These are phyloP conservation scores for Arabidopsis hybrid DNA, from an alignment of 441 rosid species.

Conservation along the genomic window DNA sequence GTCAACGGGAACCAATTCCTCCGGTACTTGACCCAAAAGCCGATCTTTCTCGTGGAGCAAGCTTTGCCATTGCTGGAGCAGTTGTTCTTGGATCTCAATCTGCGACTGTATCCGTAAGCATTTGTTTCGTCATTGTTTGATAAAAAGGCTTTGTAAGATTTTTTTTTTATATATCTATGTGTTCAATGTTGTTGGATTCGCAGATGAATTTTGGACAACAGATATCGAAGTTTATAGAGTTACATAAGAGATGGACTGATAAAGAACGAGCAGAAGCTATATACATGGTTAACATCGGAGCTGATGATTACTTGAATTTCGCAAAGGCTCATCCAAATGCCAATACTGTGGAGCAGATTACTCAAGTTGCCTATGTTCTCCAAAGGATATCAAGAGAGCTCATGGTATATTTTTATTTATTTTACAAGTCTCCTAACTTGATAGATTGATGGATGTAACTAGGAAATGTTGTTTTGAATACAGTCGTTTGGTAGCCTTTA, in stretches of 20 bases:
- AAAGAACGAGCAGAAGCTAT: conserved; percentile 43
- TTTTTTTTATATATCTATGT: not conserved
- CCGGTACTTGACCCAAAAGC: conserved; percentile 50
- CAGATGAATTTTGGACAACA: conserved; percentile 43
- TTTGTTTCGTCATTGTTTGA: not conserved
- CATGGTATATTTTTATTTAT: conserved; percentile 19
- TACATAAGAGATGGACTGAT: conserved; percentile 33
- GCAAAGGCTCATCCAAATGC: conserved; percentile 39
- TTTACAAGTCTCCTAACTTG: not conserved
- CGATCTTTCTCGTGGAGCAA: conserved; percentile 47
- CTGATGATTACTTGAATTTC: conserved; percentile 48
- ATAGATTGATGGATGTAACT: not conserved
- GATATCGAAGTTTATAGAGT: conserved; percentile 32
- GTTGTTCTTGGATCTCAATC: conserved; percentile 43
- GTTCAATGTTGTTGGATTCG: not conserved
- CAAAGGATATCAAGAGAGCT: conserved; percentile 22
- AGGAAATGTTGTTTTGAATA: not conserved
- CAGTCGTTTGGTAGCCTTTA: not conserved
- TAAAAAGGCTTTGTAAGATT: not conserved
- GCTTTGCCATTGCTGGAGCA: conserved; percentile 55
- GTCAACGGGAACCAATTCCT: conserved; percentile 35
- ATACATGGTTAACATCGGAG: conserved; percentile 39
- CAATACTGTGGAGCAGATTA: conserved; percentile 17
- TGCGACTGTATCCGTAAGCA: conserved; percentile 27
- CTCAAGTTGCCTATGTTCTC: conserved; percentile 30